Conservation (phyloP, 2,329 filamentous ascomycete genomes). For the Didymella pinodella region DNA sequence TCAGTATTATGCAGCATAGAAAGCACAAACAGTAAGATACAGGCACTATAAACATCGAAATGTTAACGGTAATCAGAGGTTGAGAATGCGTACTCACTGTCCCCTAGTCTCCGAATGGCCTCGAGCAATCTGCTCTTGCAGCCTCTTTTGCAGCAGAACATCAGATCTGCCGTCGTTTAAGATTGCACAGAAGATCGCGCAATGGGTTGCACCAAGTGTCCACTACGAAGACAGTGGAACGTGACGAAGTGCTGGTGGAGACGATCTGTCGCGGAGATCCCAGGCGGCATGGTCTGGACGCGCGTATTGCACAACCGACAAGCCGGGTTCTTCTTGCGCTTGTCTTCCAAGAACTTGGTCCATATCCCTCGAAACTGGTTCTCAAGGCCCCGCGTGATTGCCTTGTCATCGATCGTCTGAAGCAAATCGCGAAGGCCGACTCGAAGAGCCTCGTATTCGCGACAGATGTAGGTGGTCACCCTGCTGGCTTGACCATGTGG, state of each 20-base stretch:
- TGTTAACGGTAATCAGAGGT: not conserved
- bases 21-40: too few relatives aligned
- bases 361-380: constrained; percentile 11
- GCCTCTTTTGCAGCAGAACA: not conserved
- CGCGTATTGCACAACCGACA: constrained; percentile 20
- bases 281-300: constrained; percentile 10
- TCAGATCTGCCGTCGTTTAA: not conserved
- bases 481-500: constrained; percentile 8
- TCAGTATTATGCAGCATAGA: not conserved
- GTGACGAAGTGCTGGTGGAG: constrained; percentile 15
- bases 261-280: constrained; percentile 8
- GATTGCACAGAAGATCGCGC: not conserved
- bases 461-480: constrained; percentile 11
- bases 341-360: constrained; percentile 13
- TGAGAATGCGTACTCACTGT: not conserved
- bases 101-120: not conserved
- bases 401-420: constrained; percentile 17
- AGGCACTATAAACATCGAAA: not conserved
- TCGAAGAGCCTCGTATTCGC: constrained; percentile 1
- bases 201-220: not conserved
- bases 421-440: not conserved
- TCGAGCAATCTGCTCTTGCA: not conserved
- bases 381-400: constrained; percentile 10
- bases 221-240: constrained; percentile 5
- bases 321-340: constrained; percentile 14